These are phyloP conservation scores for Amanita fuliginea DNA, from an alignment of 768 basidiomycete genomes.

Conservation along the genomic window DNA sequence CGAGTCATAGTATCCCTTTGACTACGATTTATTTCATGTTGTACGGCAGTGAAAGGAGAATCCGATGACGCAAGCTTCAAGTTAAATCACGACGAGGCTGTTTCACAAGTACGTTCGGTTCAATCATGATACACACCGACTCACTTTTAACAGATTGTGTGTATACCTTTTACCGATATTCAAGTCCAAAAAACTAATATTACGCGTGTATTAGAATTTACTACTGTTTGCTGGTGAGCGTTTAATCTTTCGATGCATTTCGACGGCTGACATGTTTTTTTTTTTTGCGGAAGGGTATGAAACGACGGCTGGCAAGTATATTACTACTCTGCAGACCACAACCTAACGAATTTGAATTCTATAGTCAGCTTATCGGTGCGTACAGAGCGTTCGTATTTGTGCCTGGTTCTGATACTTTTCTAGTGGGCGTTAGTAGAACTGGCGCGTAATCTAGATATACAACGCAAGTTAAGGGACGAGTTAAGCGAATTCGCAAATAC, in stretches of 20 bases:
- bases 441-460: slow-evolving; percentile 10
- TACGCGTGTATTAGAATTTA: neutral
- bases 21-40: neutral
- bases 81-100: neutral
- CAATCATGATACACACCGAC: neutral
- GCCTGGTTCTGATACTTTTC: neutral
- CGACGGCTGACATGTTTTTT: neutral
- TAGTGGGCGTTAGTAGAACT: slow-evolving; percentile 17
- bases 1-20: no score
- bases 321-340: no score
- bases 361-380: neutral
- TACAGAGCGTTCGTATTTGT: neutral
- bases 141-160: neutral
- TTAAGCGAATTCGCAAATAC: slow-evolving; percentile 7
- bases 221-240: neutral
- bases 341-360: neutral
- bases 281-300: neutral
- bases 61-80: neutral
- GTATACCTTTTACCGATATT: neutral
- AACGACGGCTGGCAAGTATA: slow-evolving; percentile 21
- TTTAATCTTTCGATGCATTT: neutral
- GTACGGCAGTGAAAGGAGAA: neutral
- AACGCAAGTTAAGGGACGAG: slow-evolving; percentile 12
- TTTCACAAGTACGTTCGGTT: neutral
- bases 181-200: neutral